Evolutionary conservation across 164 flowering plant species (phyloP).

Genomic region (Vitis labrusca): DNA sequence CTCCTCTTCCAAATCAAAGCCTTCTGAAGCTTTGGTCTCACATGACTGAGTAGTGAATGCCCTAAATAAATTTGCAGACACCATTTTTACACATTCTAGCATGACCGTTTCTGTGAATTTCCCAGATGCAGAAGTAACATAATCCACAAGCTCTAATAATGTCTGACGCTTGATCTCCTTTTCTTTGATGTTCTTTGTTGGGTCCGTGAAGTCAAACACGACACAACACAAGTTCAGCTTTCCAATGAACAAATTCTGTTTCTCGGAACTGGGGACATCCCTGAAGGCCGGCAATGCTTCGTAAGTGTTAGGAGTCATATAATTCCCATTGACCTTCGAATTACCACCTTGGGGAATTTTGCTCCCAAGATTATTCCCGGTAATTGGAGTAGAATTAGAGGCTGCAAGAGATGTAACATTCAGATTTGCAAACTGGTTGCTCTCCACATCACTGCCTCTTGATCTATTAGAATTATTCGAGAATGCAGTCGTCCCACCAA

Average conservation of each 20-base stretch:
- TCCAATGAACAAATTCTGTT: conserved; percentile 60
- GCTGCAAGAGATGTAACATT: conserved; percentile 5
- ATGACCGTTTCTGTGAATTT: conserved; percentile 62
- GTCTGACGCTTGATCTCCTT: conserved; percentile 82
- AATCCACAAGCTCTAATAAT: conserved; percentile 79
- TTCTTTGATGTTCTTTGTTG: conserved; percentile 69
- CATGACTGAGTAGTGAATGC: conserved; percentile 52
- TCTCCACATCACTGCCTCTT: conserved; percentile 18
- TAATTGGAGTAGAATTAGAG: conserved; percentile 10
- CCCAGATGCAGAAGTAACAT: conserved; percentile 61
- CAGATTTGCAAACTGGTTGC: conserved; percentile 14
- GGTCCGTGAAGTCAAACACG: conserved; percentile 73
- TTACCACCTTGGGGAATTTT: conserved; percentile 9
- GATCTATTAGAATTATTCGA: conserved; percentile 18
- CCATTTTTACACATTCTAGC: conserved; percentile 67
- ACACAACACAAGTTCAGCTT: conserved; percentile 72
- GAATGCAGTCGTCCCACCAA: conserved; percentile 10
- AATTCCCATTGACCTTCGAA: conserved; percentile 17
- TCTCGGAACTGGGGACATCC: conserved; percentile 74
- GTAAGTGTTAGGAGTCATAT: conserved; percentile 22
- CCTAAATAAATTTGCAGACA: conserved; percentile 70
- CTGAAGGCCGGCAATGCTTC: conserved; percentile 70
- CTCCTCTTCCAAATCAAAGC: conserved; percentile 78
- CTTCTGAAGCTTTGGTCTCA: conserved; percentile 53
- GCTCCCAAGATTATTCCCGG: conserved; percentile 7